Base-by-base conservation (phyloP, 2,329 filamentous ascomycete genomes). In the Penicillium sp. region DNA sequence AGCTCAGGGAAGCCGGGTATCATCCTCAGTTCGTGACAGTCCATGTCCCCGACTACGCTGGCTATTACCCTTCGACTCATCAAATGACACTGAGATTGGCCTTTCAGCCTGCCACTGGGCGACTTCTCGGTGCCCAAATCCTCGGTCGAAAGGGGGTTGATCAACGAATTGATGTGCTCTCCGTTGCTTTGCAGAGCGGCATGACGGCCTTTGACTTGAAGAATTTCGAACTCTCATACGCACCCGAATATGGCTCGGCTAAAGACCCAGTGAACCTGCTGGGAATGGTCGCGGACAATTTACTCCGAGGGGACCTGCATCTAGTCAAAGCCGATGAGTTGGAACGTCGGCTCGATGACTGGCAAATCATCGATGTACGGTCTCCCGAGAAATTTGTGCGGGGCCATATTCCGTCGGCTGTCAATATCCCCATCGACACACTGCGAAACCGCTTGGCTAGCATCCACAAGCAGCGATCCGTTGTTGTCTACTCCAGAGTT, bases 1-100 rank as follows among this genome's bases (percentile, higher is more conserved):
- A 35, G n/a, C 37, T 53, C 35, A 41, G 18, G n/a, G 16, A 53
- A 40, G 9, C 41, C 19, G 50, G 50, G 5, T 41, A 40, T 41
- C 39, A 41, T 53, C 50, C 50, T 40, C 50, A 27, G 13, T 53
- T 40, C n/a, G 50, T 39, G 50, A 53, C 50, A 27, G 35, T 53
- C 16, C 50, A 53, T 14, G 36, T 41, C 10, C 50, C 50, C 6
- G 50, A 53, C 24, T 36, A 53, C 24, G 37, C 50, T 18, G 37
- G 50, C 13, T 53, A 41, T 41, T 53, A 53, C 18, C 50, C 50
- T 41, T 39, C 50, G 14, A 16, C 35, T 5, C 35, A 41, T 9
- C 50, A 31, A 16, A 49, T 49, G 10, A 33, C 44, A 11, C 44
- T 49, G 6, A n/a, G 44, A 35, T 10, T 49, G 9, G 24, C 24